Evolutionary conservation across 73 alveolate genomes (phyloP).

Genomic region (Paraurostyla sp.): DNA sequence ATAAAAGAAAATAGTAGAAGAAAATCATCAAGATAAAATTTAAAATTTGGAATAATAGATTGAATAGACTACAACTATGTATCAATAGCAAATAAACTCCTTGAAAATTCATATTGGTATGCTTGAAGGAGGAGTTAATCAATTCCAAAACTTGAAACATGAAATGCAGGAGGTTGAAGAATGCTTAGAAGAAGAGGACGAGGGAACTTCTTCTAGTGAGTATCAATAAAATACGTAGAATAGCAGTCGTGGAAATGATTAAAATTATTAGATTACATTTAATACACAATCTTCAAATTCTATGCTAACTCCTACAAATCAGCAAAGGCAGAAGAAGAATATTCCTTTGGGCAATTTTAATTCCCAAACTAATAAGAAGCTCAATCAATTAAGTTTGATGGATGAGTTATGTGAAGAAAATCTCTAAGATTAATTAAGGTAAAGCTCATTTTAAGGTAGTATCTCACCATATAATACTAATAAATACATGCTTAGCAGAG

Average conservation of each 20-base stretch:
- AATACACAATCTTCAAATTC: neutral
- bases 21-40: neutral
- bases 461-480: neutral
- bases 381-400: neutral
- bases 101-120: neutral
- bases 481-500: neutral
- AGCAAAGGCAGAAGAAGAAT: too few species aligned
- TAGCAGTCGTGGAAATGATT: neutral
- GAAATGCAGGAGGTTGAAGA: neutral
- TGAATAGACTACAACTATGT: neutral
- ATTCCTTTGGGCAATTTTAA: too few species aligned
- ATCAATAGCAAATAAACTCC: neutral
- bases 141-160: neutral
- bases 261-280: neutral
- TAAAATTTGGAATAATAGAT: neutral
- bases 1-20: neutral
- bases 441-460: neutral
- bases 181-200: neutral
- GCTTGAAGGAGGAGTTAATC: neutral
- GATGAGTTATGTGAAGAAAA: constrained; percentile 23
- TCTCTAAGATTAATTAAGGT: neutral
- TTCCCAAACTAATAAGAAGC: neutral
- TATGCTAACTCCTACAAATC: too few species aligned
- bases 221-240: neutral
- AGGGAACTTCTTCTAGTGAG: neutral